Evolutionary conservation across 768 basidiomycete genomes (phyloP).

Genomic region (Amanita polypyramis): DNA sequence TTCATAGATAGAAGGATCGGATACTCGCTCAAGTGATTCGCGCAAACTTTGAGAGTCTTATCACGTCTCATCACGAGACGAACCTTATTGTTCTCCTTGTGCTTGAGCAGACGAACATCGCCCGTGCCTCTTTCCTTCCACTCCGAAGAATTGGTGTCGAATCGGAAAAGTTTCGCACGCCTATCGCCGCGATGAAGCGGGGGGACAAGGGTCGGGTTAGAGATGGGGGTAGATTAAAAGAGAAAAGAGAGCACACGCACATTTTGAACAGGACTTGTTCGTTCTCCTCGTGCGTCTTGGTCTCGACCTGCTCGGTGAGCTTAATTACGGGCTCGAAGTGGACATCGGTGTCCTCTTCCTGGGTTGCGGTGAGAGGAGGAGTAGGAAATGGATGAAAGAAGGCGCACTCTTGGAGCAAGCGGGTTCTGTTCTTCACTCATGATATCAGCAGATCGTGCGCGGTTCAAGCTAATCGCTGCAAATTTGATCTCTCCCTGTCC

Average conservation of each 20-base stretch:
- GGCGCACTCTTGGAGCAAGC: constrained; percentile 61
- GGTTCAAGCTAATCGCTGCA: constrained; percentile 11
- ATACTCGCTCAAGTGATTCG: constrained; percentile 83
- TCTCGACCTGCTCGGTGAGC: constrained; percentile 92
- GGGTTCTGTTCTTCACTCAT: constrained; percentile 56
- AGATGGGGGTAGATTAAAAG: background rate
- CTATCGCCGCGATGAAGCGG: constrained; percentile 44
- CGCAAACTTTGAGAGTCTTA: constrained; percentile 99
- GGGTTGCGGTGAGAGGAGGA: constrained; percentile 11
- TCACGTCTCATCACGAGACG: constrained; percentile 98
- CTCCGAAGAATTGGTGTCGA: constrained; percentile 64
- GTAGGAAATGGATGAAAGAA: constrained; percentile 17
- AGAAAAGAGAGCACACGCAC: constrained; percentile 45
- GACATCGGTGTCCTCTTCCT: constrained; percentile 77
- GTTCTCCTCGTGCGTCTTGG: constrained; percentile 92
- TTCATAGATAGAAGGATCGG: constrained; percentile 16
- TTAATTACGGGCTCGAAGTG: constrained; percentile 96
- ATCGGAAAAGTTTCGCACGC: constrained; percentile 98
- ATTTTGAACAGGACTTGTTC: constrained; percentile 94
- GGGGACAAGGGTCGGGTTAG: constrained; percentile 6
- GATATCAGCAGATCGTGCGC: constrained; percentile 19
- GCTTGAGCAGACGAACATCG: constrained; percentile 83
- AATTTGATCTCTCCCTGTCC: constrained; percentile 4
- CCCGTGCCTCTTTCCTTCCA: constrained; percentile 99
- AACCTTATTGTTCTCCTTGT: constrained; percentile 85